phyloP scores from a whole-genome alignment of 768 basidiomycete genomes.

The Boletus speciosus region DNA sequence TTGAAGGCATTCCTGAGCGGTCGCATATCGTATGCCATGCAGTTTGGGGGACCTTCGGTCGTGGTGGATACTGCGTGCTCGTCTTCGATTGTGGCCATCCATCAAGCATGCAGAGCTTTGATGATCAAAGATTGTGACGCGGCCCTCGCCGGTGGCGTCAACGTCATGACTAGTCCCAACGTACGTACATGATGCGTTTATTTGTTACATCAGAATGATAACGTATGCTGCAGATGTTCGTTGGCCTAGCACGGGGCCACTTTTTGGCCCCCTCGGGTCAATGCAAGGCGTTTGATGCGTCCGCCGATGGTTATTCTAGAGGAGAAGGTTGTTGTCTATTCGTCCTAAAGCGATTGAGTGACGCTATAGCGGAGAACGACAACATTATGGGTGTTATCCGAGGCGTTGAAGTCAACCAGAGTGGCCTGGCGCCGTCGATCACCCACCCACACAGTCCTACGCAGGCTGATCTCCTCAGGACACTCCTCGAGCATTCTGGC shows the following conservation, averaged over 20 bases:
- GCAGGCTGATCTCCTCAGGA: constrained; percentile 53
- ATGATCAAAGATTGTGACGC: constrained; percentile 61
- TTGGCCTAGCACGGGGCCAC: constrained; percentile 65
- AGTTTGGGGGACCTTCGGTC: constrained; percentile 65
- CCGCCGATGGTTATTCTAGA: constrained; percentile 72
- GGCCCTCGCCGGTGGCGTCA: constrained; percentile 73
- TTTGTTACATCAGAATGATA: not conserved
- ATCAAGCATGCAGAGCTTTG: constrained; percentile 67
- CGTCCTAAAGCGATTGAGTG: constrained; percentile 64
- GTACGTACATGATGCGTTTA: constrained; percentile 36
- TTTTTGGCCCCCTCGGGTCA: constrained; percentile 65
- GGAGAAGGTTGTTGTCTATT: constrained; percentile 70
- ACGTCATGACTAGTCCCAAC: constrained; percentile 66
- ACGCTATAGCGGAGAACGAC: constrained; percentile 66
- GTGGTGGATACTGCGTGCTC: constrained; percentile 77
- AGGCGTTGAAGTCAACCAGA: constrained; percentile 70
- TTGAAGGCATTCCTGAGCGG: constrained; percentile 66
- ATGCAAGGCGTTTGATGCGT: constrained; percentile 67
- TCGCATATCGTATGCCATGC: constrained; percentile 65
- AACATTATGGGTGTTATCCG: constrained; percentile 65
- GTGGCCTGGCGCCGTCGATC: constrained; percentile 61
- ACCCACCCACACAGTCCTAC: constrained; percentile 68
- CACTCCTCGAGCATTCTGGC: constrained; percentile 43
- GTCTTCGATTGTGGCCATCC: constrained; percentile 62
- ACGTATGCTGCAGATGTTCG: constrained; percentile 49